Evolutionary conservation across 257 asterid genomes (phyloP).

Genomic region (Apocynum venetum): DNA sequence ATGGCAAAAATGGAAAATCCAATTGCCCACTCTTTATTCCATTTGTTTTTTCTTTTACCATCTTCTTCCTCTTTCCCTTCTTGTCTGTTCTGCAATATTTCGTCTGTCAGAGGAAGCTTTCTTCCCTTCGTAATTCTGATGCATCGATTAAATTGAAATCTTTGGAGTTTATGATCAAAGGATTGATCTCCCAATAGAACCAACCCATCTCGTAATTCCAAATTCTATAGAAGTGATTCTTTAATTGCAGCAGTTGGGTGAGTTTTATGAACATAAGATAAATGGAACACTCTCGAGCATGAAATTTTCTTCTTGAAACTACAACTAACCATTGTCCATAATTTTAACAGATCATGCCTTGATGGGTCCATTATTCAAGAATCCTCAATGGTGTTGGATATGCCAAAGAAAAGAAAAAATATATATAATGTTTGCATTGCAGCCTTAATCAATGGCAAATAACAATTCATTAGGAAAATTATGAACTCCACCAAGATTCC

Average conservation of each 20-base stretch:
- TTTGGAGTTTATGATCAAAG: no score
- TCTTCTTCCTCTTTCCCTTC: no score
- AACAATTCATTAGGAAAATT: neutral
- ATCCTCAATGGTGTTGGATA: neutral
- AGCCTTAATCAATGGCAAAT: neutral
- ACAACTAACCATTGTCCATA: conserved; percentile 65
- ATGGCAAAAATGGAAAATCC: no score
- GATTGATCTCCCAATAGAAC: conserved; percentile 62
- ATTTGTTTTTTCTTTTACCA: no score
- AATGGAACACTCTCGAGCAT: neutral
- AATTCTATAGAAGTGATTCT: conserved; percentile 41
- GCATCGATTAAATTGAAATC: no score
- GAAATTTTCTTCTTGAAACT: neutral
- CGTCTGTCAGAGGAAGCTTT: no score
- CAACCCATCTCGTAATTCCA: conserved; percentile 85
- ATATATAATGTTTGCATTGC: neutral
- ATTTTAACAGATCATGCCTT: conserved; percentile 69
- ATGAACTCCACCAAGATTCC: no score
- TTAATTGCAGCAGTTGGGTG: neutral
- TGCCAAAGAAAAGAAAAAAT: neutral
- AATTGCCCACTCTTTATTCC: no score
- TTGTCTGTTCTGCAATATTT: no score
- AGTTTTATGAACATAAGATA: neutral
- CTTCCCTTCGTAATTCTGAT: no score
- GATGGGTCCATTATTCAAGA: no score